Conservation (phyloP, 148 eudicot species). For the Spergularia marina region DNA sequence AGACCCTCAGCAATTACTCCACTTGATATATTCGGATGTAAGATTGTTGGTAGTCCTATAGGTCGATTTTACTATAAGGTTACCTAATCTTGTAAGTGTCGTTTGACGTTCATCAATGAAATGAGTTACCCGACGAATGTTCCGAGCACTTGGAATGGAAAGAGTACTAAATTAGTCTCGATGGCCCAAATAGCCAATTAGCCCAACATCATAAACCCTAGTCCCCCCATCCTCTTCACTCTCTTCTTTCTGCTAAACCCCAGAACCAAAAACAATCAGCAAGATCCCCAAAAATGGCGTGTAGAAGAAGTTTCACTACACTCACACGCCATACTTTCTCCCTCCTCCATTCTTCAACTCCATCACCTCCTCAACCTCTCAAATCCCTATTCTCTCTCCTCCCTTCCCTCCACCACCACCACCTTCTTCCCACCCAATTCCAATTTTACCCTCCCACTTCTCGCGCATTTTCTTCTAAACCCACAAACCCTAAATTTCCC, state of each 20-base stretch:
- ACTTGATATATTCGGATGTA: too few species aligned
- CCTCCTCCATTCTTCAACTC: background rate
- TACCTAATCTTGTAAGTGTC: too few species aligned
- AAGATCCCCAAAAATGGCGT: conserved; percentile 39
- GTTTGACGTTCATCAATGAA: too few species aligned
- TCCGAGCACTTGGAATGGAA: too few species aligned
- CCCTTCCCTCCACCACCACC: conserved; percentile 14
- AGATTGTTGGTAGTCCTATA: too few species aligned
- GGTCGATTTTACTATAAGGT: too few species aligned
- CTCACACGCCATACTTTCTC: conserved; percentile 29
- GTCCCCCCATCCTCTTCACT: background rate
- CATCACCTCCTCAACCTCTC: conserved; percentile 28
- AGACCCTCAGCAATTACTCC: too few species aligned
- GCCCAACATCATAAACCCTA: conserved; percentile 1
- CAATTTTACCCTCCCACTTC: too few species aligned
- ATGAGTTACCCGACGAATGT: too few species aligned
- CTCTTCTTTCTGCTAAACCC: background rate
- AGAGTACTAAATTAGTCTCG: too few species aligned
- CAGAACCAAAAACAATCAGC: background rate
- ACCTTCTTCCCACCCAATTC: conserved; percentile 2
- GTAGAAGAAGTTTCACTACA: conserved; percentile 26
- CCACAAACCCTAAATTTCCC: conserved; percentile 20
- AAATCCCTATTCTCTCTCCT: conserved; percentile 18
- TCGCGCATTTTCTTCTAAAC: conserved; percentile 26
- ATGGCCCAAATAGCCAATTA: conserved; percentile 1